Evolutionary conservation across 257 asterid genomes (phyloP).

Genomic region (Nicotiana noctiflora): DNA sequence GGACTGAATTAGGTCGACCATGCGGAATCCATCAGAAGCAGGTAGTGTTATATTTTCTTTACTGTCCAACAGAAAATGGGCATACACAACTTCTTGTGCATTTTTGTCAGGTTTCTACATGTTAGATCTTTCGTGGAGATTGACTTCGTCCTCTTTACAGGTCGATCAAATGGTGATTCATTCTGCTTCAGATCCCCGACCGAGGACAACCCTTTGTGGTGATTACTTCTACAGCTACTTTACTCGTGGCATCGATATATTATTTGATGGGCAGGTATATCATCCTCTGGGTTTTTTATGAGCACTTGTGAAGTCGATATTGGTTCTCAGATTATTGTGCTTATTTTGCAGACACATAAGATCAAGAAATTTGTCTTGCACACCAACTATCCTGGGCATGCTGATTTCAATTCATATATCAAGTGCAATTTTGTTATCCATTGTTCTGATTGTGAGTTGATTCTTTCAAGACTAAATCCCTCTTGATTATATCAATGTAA

Average conservation of each 20-base stretch:
- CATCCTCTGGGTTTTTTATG: neutral
- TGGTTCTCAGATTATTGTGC: neutral
- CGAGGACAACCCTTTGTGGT: constrained; percentile 65
- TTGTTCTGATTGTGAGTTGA: constrained; percentile 42
- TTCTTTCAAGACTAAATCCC: neutral
- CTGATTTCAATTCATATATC: constrained; percentile 80
- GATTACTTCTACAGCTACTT: constrained; percentile 78
- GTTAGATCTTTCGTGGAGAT: neutral
- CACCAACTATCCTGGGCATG: constrained; percentile 89
- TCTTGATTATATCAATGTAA: neutral
- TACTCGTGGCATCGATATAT: constrained; percentile 67
- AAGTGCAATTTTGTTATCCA: constrained; percentile 69
- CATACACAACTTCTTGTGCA: neutral
- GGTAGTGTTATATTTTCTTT: constrained; percentile 23
- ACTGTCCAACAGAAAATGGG: neutral
- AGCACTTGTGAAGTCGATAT: neutral
- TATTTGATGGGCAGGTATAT: constrained; percentile 75
- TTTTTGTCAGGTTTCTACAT: neutral
- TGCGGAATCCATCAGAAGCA: constrained; percentile 83
- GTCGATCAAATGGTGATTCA: constrained; percentile 89
- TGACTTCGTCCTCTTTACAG: constrained; percentile 29
- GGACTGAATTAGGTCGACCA: constrained; percentile 88
- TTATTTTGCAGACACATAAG: constrained; percentile 56
- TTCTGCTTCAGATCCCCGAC: constrained; percentile 74
- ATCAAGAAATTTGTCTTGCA: constrained; percentile 77